Percentiles rank a stretch among this genome's conserved stretches.
phyloP scores from a whole-genome alignment of 2,329 filamentous ascomycete species.

The Epichloe gansuensis region DNA sequence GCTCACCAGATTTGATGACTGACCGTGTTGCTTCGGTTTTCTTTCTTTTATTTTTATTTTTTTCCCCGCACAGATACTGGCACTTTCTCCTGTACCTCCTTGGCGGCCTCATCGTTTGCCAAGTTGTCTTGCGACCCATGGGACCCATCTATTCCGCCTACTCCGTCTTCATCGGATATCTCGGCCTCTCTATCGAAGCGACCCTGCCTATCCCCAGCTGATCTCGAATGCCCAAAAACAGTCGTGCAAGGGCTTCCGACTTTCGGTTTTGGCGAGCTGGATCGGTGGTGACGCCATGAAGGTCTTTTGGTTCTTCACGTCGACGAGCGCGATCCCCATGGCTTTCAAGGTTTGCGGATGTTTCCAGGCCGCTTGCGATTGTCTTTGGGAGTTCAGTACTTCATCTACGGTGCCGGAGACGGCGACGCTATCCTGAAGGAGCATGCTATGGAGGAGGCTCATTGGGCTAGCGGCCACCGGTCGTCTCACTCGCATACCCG shows the following conservation, averaged over 20 bases:
- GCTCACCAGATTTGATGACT: no score
- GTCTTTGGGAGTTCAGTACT: conserved; percentile 62
- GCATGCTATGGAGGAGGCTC: conserved; percentile 23
- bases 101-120: conserved; percentile 45
- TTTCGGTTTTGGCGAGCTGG: conserved; percentile 69
- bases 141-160: conserved; percentile 50
- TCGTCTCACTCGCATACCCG: conserved; percentile 10
- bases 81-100: conserved; percentile 60
- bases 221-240: conserved; percentile 54
- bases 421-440: conserved; percentile 22
- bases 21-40: background rate
- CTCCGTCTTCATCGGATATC: conserved; percentile 54
- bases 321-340: conserved; percentile 56
- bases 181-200: conserved; percentile 70
- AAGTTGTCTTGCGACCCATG: conserved; percentile 53
- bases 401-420: conserved; percentile 49
- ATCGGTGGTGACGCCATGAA: conserved; percentile 74
- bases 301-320: conserved; percentile 75
- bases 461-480: conserved; percentile 19
- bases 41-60: background rate
- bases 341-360: conserved; percentile 74
- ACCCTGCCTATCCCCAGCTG: conserved; percentile 75
- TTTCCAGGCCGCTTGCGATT: conserved; percentile 69
- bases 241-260: conserved; percentile 66
- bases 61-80: conserved; percentile 50